Conservation (phyloP, 331 rosid genomes). For the Prunus yedoensis region DNA sequence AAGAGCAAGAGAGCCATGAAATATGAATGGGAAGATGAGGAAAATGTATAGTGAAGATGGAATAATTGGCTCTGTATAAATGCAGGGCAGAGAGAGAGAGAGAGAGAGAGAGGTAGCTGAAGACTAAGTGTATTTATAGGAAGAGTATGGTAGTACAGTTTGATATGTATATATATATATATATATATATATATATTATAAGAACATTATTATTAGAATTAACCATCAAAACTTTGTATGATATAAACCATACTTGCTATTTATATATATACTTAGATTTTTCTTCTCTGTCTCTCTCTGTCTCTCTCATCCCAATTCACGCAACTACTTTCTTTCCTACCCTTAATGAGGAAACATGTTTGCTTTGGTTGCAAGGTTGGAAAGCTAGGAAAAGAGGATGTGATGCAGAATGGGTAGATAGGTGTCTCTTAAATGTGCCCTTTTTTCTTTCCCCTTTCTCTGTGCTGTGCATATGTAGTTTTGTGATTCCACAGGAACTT, state of each 20-base stretch:
- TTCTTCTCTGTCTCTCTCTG: background rate
- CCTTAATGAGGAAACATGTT: slow-evolving; percentile 45
- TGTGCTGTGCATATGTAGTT: slow-evolving; percentile 15
- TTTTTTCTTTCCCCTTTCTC: background rate
- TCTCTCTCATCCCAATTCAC: background rate
- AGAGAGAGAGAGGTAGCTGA: slow-evolving; percentile 26
- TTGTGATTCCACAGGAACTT: slow-evolving; percentile 33
- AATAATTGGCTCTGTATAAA: slow-evolving; percentile 43
- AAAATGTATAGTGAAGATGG: slow-evolving; percentile 34
- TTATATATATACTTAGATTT: background rate
- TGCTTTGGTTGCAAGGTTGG: slow-evolving; percentile 41
- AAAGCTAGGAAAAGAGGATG: slow-evolving; percentile 43
- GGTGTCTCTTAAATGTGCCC: slow-evolving; percentile 49
- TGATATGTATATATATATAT: slow-evolving; percentile 30
- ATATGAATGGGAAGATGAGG: slow-evolving; percentile 1
- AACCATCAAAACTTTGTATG: background rate
- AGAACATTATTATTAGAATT: slow-evolving; percentile 19
- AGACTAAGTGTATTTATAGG: slow-evolving; percentile 29
- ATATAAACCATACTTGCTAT: background rate
- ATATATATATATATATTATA: slow-evolving; percentile 10
- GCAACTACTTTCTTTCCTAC: slow-evolving; percentile 34
- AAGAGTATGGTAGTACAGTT: slow-evolving; percentile 43
- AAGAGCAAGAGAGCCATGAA: slow-evolving; percentile 55
- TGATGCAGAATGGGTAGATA: slow-evolving; percentile 49
- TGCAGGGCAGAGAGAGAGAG: slow-evolving; percentile 6